Percentiles rank a stretch among this genome's conserved stretches.
Evolutionary conservation across 163 green algal genomes (phyloP).

Genomic region (Volvox carteri): DNA sequence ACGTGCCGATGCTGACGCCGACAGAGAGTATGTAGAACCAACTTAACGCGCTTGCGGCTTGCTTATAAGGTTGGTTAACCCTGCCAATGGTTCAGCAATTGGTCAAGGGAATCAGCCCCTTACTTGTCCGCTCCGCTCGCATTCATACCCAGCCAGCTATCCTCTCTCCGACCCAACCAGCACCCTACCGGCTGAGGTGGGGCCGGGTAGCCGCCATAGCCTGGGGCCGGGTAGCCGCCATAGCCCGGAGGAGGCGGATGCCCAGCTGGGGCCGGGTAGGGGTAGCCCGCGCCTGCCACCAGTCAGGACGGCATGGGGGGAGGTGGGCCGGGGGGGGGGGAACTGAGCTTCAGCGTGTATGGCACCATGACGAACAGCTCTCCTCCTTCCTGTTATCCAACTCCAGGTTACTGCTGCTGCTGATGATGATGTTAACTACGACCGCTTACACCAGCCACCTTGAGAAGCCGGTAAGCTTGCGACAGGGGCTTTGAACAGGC

Average conservation of each 20-base stretch:
- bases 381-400: neutral
- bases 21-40: too few relatives aligned
- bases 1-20: too few relatives aligned
- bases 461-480: too few relatives aligned
- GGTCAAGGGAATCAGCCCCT: too few relatives aligned
- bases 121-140: too few relatives aligned
- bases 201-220: neutral
- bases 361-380: neutral
- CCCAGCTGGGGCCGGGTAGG: neutral
- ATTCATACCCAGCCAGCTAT: too few relatives aligned
- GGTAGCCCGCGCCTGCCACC: neutral
- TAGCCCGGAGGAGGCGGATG: conserved; percentile 7
- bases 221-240: neutral
- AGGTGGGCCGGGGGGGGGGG: neutral
- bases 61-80: too few relatives aligned
- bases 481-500: too few relatives aligned
- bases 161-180: too few relatives aligned
- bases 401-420: neutral
- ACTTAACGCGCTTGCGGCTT: too few relatives aligned
- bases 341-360: neutral
- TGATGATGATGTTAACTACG: neutral
- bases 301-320: neutral
- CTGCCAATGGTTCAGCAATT: too few relatives aligned
- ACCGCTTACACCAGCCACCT: too few relatives aligned
- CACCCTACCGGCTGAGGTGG: neutral